Evolutionary conservation across 1,139 yeast species (phyloP), one percentile per base, ranked within the genome.

Genomic region (Candida sojae): DNA sequence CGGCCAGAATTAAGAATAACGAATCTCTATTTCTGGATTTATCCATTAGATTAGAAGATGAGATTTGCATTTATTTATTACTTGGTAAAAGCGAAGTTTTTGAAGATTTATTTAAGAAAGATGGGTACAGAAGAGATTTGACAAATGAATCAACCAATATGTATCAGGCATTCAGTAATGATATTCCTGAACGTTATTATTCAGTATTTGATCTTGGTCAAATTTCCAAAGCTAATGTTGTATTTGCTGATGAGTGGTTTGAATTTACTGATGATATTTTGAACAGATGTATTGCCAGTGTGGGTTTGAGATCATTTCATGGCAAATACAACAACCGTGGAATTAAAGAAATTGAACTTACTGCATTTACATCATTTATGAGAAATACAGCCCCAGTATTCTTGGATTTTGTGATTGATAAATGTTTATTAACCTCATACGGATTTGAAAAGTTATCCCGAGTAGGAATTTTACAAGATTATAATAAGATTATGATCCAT

Each of bases 321-420:
- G 54, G 49, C 10, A 32, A 44, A 21, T 4, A n/a, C 21, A 13
- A 44, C 4, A 34, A 6, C 25, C 39, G 26, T 41, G 33, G 38
- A 1, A 45, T 51, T 2, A 57, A 49, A 32, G 57, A 60, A 11
- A 45, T 69, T 50, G 84, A 80, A 51, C 49, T 83, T 3, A 81
- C 87, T 0, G 79, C 77, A 1, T 77, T 80, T 49, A 75, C 83
- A 0, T 81, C 88, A 0, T 81, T 74, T 49, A 60, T 69, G 52
- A 73, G 74, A 30, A 66, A 70, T 4, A 54, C 70, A 3, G 86
- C 84, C 0, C 57, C 71, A 0, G 51, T 53, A 7, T 50, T 81
- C 26, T 59, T 78, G 2, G 63, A 73, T 2, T 49, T 57, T 33
- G 53, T 62, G 4, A 54, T 64, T n/a, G 51, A 53, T 2, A 49